Evolutionary conservation across 2,329 filamentous ascomycete species (phyloP), one percentile per base, ranked within the genome.

Genomic region (Mycosphaerelloides madeirae): DNA sequence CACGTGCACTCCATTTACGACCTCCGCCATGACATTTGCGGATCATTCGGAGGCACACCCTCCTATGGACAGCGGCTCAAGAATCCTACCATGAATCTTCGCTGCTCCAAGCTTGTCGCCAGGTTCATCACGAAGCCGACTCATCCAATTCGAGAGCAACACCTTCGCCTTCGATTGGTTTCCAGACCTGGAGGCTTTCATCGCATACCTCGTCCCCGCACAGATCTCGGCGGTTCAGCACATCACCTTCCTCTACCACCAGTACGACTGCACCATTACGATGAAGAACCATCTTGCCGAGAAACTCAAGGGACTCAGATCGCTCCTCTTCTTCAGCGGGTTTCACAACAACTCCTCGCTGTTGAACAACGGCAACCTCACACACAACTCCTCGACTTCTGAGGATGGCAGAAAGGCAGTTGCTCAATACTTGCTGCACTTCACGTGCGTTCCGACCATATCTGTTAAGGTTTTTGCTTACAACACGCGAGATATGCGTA

Each of bases 141-240:
- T 29, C n/a, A 8, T 29, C 28, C 28, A 8, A 29, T 36, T 18
- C 15, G 14, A 36, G 7, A 36, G 20, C 33, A 36, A 36, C 33
- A 38, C 18, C 16, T 38, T 38, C 35, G 20, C 35, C 6, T 38
- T 38, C 15, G 35, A 20, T n/a, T 38, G 9, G 18, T 20, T 38
- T n/a, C 20, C 25, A n/a, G 18, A 6, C 18, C 9, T 25, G 6
- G 8, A 38, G 18, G 35, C 35, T 4, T 38, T 38, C 35, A 38
- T 38, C 35, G 8, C 16, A 12, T 20, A 38, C 35, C 18, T 38
- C 35, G 35, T 38, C 6, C 35, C 35, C 5, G 25, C 35, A 16
- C 35, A 38, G n/a, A 20, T 38, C 20, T 4, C 18, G 9, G 35
- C 35, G 12, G 8, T 38, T 8, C 16, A 38, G 18, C 18, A 38